Percentiles rank a stretch among this genome's conserved stretches.
Conservation (phyloP, 441 rosid genomes). For the Rhodomyrtus psidioides region DNA sequence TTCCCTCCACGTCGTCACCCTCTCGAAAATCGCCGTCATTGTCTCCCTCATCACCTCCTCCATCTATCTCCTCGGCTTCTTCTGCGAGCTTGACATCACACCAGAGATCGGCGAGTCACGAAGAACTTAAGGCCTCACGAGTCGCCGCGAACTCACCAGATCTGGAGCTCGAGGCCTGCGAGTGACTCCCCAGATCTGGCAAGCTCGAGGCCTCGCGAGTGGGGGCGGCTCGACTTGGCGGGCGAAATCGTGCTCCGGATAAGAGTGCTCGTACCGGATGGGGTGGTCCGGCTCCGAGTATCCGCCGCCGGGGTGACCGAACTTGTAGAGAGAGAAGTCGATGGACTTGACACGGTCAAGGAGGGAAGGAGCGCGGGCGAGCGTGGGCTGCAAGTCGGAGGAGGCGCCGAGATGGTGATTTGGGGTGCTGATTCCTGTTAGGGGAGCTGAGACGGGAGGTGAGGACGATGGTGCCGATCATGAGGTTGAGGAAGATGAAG, state of each 20-base stretch:
- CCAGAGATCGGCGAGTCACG: too few relatives aligned
- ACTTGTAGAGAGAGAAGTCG: not conserved
- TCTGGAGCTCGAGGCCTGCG: too few relatives aligned
- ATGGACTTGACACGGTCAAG: constrained; percentile 3
- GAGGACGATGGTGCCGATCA: constrained; percentile 57
- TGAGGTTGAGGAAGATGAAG: constrained; percentile 59
- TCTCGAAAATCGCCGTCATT: too few relatives aligned
- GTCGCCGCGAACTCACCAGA: too few relatives aligned
- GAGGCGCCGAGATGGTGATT: constrained; percentile 4
- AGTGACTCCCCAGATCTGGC: too few relatives aligned
- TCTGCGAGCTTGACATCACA: too few relatives aligned
- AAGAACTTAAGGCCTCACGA: too few relatives aligned
- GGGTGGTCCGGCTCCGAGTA: not conserved
- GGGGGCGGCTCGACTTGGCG: not conserved
- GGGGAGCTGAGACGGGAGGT: constrained; percentile 29
- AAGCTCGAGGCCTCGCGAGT: too few relatives aligned
- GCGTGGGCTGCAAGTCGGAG: not conserved
- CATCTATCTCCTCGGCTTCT: too few relatives aligned
- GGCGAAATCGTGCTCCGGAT: not conserved
- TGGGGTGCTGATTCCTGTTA: not conserved
- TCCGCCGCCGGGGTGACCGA: not conserved
- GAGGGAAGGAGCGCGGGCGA: constrained; percentile 7
- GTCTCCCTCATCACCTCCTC: too few relatives aligned
- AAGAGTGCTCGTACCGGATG: not conserved
- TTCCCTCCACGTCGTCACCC: too few relatives aligned